Conservation (phyloP, 1,284 basidiomycete genomes). For the Flammula alnicola region DNA sequence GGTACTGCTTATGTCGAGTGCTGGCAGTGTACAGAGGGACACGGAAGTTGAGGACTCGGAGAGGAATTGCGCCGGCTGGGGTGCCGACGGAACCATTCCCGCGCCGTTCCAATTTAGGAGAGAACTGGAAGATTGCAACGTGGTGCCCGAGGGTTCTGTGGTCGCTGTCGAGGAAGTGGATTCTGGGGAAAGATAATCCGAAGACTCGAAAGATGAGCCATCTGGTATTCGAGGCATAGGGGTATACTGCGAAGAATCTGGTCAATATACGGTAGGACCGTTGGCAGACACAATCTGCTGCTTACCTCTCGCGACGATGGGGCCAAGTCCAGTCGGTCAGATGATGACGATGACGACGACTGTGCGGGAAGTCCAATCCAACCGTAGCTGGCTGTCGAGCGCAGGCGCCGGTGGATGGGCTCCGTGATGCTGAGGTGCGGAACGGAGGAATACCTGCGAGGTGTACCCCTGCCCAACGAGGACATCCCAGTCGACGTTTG, state of each 20-base stretch:
- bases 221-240: conserved; percentile 9
- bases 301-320: conserved; percentile 16
- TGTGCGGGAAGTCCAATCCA: too few species aligned
- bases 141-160: neutral
- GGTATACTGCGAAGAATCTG: conserved; percentile 8
- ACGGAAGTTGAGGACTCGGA: conserved; percentile 22
- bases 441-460: conserved; percentile 22
- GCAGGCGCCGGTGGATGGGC: conserved; percentile 19
- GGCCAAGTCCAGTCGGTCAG: conserved; percentile 2
- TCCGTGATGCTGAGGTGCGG: conserved; percentile 17
- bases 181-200: conserved; percentile 11
- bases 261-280: neutral
- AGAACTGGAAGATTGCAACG: conserved; percentile 17
- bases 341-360: conserved; percentile 5
- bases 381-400: conserved; percentile 24
- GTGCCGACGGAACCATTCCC: conserved; percentile 20
- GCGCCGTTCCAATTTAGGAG: conserved; percentile 31
- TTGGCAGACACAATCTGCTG: neutral
- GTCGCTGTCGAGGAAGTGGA: neutral
- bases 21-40: conserved; percentile 15
- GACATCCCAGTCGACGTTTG: neutral
- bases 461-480: conserved; percentile 8
- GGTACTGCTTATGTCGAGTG: conserved; percentile 10
- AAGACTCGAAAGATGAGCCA: conserved; percentile 3
- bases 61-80: conserved; percentile 25